A percentile compares a stretch with the other conserved stretches of the same genome.
These are phyloP conservation scores for Naganishia albida DNA, from an alignment of 1,284 basidiomycete species.

Conservation along the genomic window DNA sequence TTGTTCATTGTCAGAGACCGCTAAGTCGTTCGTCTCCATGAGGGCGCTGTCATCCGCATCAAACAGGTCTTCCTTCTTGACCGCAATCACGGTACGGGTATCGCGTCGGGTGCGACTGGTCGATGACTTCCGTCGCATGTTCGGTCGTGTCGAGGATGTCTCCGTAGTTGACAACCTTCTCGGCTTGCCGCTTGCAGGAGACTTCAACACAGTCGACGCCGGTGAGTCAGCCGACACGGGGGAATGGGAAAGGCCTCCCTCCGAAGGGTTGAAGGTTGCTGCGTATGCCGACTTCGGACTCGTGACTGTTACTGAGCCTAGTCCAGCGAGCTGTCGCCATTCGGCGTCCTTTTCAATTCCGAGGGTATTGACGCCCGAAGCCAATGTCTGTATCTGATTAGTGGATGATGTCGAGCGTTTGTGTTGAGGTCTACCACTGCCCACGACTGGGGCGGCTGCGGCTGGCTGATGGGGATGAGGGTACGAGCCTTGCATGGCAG, in stretches of 20 bases:
- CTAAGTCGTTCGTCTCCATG: constrained; percentile 16
- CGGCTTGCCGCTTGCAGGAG: constrained; percentile 12
- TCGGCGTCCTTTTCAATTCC: constrained; percentile 25
- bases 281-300: constrained; percentile 12
- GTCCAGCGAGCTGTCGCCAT: constrained; percentile 19
- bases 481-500: constrained; percentile 24
- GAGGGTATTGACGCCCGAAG: constrained; percentile 10
- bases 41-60: constrained; percentile 9
- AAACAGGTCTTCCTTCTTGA: constrained; percentile 22
- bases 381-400: constrained; percentile 23
- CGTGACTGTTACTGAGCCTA: not conserved
- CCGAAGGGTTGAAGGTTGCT: constrained; percentile 7
- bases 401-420: constrained; percentile 17
- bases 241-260: constrained; percentile 11
- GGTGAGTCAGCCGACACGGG: constrained; percentile 13
- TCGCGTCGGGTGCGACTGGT: constrained; percentile 26
- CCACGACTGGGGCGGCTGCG: not conserved
- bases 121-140: constrained; percentile 9
- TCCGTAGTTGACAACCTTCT: constrained; percentile 10
- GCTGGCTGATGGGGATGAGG: constrained; percentile 22
- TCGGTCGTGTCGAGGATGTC: not conserved
- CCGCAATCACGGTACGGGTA: constrained; percentile 6
- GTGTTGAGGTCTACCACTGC: constrained; percentile 6
- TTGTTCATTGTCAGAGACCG: constrained; percentile 19
- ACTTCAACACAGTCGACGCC: constrained; percentile 7